Conservation (phyloP, 345 rosid genomes). For the Syzygium aqueum region DNA sequence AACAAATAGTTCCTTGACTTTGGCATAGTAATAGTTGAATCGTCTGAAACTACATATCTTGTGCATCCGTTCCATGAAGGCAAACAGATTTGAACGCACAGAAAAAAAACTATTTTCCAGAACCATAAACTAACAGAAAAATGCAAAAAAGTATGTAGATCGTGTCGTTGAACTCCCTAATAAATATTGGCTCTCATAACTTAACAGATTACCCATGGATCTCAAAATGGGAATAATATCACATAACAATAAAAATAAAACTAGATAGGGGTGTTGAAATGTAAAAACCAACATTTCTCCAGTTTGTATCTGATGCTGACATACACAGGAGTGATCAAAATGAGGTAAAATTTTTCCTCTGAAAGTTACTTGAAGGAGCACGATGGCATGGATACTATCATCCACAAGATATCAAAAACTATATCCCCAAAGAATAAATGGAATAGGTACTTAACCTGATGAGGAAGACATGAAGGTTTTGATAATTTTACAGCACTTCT, state of each 20-base stretch:
- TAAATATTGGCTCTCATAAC: neutral
- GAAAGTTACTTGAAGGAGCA: neutral
- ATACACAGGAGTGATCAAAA: neutral
- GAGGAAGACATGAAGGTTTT: slow-evolving; percentile 38
- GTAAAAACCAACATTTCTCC: neutral
- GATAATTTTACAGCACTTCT: slow-evolving; percentile 43
- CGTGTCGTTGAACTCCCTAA: neutral
- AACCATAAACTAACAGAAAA: neutral
- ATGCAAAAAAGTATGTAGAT: neutral
- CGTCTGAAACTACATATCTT: neutral
- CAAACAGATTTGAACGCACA: neutral
- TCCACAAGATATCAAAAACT: neutral
- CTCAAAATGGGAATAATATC: neutral
- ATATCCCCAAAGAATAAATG: neutral
- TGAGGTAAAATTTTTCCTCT: neutral
- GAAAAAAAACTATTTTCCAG: neutral
- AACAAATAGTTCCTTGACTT: neutral
- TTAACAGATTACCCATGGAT: neutral
- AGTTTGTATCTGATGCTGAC: neutral
- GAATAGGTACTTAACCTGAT: slow-evolving; percentile 22
- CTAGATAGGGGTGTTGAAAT: neutral
- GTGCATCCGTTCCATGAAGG: neutral
- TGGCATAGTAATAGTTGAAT: neutral
- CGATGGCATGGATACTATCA: neutral
- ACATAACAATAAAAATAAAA: neutral